Conservation (phyloP, 352 stramenopile species). For the Elongisporangium anandrum region DNA sequence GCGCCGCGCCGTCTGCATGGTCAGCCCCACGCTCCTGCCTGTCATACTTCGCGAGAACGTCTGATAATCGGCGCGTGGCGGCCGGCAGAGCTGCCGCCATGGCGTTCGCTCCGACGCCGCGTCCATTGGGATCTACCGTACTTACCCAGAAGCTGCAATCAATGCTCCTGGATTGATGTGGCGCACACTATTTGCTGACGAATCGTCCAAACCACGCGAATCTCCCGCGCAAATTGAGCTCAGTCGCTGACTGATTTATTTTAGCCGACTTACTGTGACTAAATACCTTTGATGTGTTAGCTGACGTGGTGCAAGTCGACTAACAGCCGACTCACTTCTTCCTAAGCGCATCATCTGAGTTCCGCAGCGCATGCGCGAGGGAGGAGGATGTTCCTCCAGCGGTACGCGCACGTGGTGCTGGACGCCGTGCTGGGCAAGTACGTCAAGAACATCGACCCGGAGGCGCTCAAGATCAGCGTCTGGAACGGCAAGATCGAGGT, state of each 20-base stretch:
- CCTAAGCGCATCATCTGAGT: neutral
- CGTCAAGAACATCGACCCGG: conserved; percentile 86
- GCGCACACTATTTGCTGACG: neutral
- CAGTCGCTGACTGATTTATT: neutral
- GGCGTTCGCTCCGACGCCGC: neutral
- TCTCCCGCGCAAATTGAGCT: neutral
- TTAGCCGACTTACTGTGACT: neutral
- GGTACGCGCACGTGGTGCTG: conserved; percentile 81
- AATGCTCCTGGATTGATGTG: neutral
- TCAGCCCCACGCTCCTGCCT: conserved; percentile 31
- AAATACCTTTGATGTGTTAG: no score
- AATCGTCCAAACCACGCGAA: neutral
- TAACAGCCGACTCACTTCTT: neutral
- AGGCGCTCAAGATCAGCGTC: conserved; percentile 78
- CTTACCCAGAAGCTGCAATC: neutral
- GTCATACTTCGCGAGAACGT: neutral
- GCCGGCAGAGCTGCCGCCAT: neutral
- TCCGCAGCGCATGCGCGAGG: neutral
- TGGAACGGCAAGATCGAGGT: conserved; percentile 86
- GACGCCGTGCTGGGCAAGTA: conserved; percentile 80
- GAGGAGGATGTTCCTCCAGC: conserved; percentile 66
- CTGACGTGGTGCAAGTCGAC: neutral
- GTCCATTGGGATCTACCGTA: neutral
- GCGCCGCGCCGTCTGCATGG: conserved; percentile 36
- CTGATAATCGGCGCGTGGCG: neutral